Evolutionary conservation across 2,329 filamentous ascomycete species (phyloP), one percentile per base, ranked within the genome.

Genomic region (Colletotrichum falcatum): DNA sequence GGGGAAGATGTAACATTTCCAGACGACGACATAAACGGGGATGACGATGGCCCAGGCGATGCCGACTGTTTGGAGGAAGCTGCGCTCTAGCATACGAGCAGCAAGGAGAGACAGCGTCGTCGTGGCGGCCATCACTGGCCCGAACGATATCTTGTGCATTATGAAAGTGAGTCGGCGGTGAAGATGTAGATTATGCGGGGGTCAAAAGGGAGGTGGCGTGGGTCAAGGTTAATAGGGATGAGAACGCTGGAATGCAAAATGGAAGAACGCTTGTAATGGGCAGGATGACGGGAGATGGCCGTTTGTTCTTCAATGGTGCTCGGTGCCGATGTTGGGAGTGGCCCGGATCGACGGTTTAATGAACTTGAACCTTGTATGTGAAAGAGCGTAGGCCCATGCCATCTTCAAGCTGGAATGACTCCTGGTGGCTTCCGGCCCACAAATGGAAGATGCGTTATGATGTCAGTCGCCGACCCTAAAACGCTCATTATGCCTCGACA

Each of bases 1-100:
- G 1, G 83, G 83, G 62, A 81, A 83, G 58, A 85, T 78, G 72
- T 75, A 82, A 33, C 30, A 33, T 33, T 33, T 3, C 7, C 30
- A 33, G 20, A 78, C 26, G 35, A 77, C 64, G 33, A 66, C n/a
- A n/a, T 81, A 82, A 16, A 78, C 79, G 30, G 39, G 42, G 4
- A 65, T 60, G 7, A 72, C 73, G 11, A 66, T 66, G 9, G 73
- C 72, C 26, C 74, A 44, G 14, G 76, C 70, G 5, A 58, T 48
- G 3, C 39, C 70, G 23, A 78, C 58, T 6, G 73, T 76, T 44
- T 66, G 65, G 0, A 46, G 35, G n/a, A 76, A 33, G 7, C 76
- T 74, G n/a, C 73, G 59, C 61, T 77, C 76, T 30, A 74, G 62
- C 44, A 76, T 72, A 44, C 72, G 76, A 14, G 75, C 74, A 44